Conservation (phyloP, 306 rosid genomes). For the Cicer arietinum region DNA sequence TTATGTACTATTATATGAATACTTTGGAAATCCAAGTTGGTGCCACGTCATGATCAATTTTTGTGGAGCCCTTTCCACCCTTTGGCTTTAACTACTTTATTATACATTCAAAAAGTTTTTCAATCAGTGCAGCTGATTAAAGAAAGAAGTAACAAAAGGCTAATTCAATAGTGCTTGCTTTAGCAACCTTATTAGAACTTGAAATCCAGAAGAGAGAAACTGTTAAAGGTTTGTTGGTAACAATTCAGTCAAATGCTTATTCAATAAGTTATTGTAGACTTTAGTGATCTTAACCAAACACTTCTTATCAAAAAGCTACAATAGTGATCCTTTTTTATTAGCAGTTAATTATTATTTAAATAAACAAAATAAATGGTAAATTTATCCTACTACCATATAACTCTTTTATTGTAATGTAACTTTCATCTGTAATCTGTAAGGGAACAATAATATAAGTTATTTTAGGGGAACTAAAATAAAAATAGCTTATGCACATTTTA, state of each 20-base stretch:
- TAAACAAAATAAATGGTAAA: neutral
- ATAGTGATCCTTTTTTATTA: neutral
- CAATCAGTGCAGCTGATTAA: slow-evolving; percentile 32
- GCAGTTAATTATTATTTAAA: too few species aligned
- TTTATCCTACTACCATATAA: neutral
- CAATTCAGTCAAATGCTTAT: neutral
- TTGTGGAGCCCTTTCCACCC: slow-evolving; percentile 33
- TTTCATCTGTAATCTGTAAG: too few species aligned
- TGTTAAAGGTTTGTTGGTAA: neutral
- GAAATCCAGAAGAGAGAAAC: slow-evolving; percentile 8
- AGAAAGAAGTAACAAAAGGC: slow-evolving; percentile 16
- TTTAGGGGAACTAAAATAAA: too few species aligned
- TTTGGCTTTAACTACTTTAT: slow-evolving; percentile 37
- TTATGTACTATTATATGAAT: neutral
- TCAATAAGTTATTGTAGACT: neutral
- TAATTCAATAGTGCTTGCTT: slow-evolving; percentile 6
- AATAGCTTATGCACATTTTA: neutral
- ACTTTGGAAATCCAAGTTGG: slow-evolving; percentile 34
- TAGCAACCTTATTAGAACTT: neutral
- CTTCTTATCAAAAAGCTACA: neutral
- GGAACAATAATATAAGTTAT: too few species aligned
- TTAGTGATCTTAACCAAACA: too few species aligned
- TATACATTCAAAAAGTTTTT: slow-evolving; percentile 30
- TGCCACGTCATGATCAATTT: slow-evolving; percentile 41
- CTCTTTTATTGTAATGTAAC: too few species aligned